A percentile compares a stretch with the other conserved stretches of the same genome.
Evolutionary conservation across 208 protist genomes (phyloP).

Genomic region (Leishmania amazonensis): DNA sequence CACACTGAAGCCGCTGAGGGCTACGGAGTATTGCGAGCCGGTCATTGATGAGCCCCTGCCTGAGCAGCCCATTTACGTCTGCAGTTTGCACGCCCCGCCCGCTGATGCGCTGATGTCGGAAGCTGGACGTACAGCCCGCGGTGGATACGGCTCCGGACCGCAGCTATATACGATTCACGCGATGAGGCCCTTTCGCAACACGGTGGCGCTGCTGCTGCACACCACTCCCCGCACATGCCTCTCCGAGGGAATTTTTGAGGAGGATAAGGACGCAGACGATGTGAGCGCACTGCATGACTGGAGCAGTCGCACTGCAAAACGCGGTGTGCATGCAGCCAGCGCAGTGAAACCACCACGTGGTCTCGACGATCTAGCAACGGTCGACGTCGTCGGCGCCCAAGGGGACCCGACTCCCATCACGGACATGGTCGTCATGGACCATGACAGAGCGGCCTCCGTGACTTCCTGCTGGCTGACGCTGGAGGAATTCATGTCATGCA

Average conservation of each 20-base stretch:
- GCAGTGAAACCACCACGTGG: neutral
- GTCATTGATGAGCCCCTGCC: constrained; percentile 31
- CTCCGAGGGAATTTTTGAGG: constrained; percentile 43
- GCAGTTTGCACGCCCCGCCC: constrained; percentile 21
- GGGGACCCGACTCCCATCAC: neutral
- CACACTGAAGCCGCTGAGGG: constrained; percentile 3
- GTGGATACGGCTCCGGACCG: constrained; percentile 11
- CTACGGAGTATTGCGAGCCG: constrained; percentile 30
- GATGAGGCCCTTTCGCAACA: constrained; percentile 72
- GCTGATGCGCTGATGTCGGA: neutral
- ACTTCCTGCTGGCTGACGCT: constrained; percentile 69
- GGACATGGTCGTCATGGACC: constrained; percentile 26
- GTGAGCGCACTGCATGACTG: constrained; percentile 39
- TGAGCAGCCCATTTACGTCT: constrained; percentile 26
- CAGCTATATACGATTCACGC: constrained; percentile 74
- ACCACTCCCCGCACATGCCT: constrained; percentile 56
- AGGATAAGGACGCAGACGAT: constrained; percentile 46
- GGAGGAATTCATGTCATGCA: constrained; percentile 60
- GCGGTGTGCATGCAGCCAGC: neutral
- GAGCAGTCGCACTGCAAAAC: neutral
- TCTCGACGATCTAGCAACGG: neutral
- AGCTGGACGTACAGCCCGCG: neutral
- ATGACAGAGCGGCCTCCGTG: constrained; percentile 20
- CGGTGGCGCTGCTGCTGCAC: constrained; percentile 63
- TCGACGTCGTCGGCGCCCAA: neutral